A percentile compares a stretch with the other conserved stretches of the same genome.
phyloP scores from a whole-genome alignment of 1,284 basidiomycete species.

The Cutaneotrichosporon mucoides region DNA sequence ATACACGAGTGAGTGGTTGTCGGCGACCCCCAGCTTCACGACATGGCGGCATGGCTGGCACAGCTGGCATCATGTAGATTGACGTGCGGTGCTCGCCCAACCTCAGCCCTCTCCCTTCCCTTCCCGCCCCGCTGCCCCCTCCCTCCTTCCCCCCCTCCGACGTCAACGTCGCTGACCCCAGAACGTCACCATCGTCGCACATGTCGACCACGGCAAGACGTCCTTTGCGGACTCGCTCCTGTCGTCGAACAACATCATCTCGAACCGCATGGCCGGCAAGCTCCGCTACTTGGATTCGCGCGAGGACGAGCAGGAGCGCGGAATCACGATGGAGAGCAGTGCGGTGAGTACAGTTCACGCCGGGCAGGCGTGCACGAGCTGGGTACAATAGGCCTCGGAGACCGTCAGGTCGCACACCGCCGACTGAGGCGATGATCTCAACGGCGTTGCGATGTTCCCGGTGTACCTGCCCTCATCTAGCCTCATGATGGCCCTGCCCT shows the following conservation, averaged over 20 bases:
- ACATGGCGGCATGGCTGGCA: too few relatives aligned
- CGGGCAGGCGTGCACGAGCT: too few relatives aligned
- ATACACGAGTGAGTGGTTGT: slow-evolving; percentile 38
- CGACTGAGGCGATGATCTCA: too few relatives aligned
- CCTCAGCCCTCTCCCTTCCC: too few relatives aligned
- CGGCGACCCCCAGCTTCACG: too few relatives aligned
- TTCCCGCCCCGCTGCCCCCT: too few relatives aligned
- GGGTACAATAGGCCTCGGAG: too few relatives aligned
- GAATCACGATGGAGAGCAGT: slow-evolving; percentile 98
- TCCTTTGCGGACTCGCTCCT: slow-evolving; percentile 93
- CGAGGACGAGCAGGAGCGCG: slow-evolving; percentile 95
- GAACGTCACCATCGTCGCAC: slow-evolving; percentile 50
- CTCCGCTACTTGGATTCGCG: slow-evolving; percentile 92
- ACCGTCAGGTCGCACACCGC: too few relatives aligned
- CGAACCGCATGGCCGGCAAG: slow-evolving; percentile 89
- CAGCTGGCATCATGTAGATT: too few relatives aligned
- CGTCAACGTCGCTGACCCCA: slow-evolving; percentile 12
- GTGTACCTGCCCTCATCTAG: background rate
- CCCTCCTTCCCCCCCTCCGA: too few relatives aligned
- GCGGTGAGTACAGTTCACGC: slow-evolving; percentile 54
- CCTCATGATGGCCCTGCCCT: too few relatives aligned
- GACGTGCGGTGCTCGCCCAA: too few relatives aligned
- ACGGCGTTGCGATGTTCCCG: background rate
- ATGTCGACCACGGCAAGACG: slow-evolving; percentile 74
- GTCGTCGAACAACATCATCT: slow-evolving; percentile 98